Conservation (phyloP, 148 eudicot species). For the Fagopyrum tataricum region DNA sequence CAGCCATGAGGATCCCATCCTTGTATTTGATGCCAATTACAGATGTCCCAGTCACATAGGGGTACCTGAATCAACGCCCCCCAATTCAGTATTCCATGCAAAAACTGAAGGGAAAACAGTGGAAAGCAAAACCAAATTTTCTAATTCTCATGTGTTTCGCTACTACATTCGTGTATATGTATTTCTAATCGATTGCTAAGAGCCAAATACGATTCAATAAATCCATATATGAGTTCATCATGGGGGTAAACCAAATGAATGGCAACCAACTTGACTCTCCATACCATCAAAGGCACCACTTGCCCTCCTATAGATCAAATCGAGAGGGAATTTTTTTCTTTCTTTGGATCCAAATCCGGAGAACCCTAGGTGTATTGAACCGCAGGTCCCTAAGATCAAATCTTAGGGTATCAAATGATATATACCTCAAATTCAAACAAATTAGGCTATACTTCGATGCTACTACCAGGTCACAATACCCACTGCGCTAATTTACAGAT, state of each 20-base stretch:
- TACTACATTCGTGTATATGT: not conserved
- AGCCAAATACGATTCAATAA: not conserved
- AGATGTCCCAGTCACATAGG: constrained; percentile 90
- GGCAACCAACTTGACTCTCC: not conserved
- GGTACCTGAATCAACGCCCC: constrained; percentile 37
- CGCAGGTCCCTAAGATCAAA: no score
- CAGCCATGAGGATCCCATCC: constrained; percentile 94
- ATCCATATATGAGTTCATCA: not conserved
- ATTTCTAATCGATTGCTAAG: not conserved
- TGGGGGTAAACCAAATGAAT: not conserved
- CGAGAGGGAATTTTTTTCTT: no score
- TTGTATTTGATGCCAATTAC: constrained; percentile 90
- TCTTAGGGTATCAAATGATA: no score
- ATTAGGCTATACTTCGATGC: no score
- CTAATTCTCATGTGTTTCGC: not conserved
- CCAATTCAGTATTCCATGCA: not conserved
- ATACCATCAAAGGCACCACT: not conserved
- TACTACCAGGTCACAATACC: no score
- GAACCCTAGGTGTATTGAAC: not conserved
- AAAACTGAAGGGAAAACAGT: not conserved
- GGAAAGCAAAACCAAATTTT: not conserved
- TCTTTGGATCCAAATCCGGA: not conserved
- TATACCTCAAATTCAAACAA: no score
- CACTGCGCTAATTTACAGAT: no score
- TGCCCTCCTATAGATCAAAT: no score